These are phyloP conservation scores for Xylaria telfairii DNA, from an alignment of 495 filamentous ascomycete genomes.

Conservation along the genomic window DNA sequence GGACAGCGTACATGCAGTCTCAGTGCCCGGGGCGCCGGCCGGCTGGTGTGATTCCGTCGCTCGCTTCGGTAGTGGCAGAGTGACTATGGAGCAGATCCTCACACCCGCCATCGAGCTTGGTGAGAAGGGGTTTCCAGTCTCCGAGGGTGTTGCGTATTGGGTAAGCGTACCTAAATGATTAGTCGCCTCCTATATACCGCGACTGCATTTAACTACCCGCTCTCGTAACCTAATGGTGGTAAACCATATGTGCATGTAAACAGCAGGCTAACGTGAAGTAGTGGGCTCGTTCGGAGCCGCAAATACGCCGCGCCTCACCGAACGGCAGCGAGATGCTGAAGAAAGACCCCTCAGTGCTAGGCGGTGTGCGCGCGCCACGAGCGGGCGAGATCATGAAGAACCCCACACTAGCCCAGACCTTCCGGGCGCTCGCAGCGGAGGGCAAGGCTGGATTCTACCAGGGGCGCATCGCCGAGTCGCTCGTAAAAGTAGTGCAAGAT, in stretches of 20 bases:
- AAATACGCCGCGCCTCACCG: constrained; percentile 73
- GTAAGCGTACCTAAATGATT: constrained; percentile 56
- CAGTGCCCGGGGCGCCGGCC: constrained; percentile 87
- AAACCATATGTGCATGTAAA: neutral
- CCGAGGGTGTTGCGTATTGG: constrained; percentile 72
- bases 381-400: constrained; percentile 93
- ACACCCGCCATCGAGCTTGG: constrained; percentile 84
- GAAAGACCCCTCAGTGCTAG: constrained; percentile 64
- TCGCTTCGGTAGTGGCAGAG: constrained; percentile 86
- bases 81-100: constrained; percentile 79
- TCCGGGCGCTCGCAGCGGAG: constrained; percentile 76
- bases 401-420: constrained; percentile 79
- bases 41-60: constrained; percentile 95
- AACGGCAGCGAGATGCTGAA: constrained; percentile 88
- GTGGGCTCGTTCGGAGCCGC: constrained; percentile 37
- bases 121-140: constrained; percentile 89
- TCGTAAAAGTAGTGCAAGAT: constrained; percentile 77
- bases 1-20: constrained; percentile 78
- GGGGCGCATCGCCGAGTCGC: constrained; percentile 76
- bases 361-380: constrained; percentile 70
- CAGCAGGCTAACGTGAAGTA: constrained; percentile 8
- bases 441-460: constrained; percentile 93
- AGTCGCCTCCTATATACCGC: neutral
- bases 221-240: neutral
- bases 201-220: neutral